Percentiles rank a stretch among this genome's conserved stretches.
Conservation (phyloP, 768 basidiomycete genomes). For the Galerina marginata region DNA sequence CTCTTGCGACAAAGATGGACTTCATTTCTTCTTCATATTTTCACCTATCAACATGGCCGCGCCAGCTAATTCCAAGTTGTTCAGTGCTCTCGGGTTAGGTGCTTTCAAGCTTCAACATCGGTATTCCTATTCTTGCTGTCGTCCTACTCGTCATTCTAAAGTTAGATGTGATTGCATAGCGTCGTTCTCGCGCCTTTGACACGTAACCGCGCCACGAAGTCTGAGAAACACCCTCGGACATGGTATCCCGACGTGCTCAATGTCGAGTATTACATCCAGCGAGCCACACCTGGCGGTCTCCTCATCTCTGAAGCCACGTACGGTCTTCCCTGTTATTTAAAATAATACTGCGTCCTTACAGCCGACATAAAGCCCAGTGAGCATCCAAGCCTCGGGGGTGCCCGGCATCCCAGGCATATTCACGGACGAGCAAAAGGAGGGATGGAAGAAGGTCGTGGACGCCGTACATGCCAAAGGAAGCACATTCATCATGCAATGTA, state of each 20-base stretch:
- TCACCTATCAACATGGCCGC: not conserved
- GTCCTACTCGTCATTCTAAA: not conserved
- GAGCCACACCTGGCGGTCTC: constrained; percentile 20
- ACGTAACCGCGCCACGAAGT: constrained; percentile 19
- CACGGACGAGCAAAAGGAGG: constrained; percentile 19
- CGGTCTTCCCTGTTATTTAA: not conserved
- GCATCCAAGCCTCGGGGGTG: constrained; percentile 20
- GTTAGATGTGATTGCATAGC: not conserved
- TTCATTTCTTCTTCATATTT: too few species aligned
- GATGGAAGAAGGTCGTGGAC: constrained; percentile 21
- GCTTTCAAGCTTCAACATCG: constrained; percentile 17
- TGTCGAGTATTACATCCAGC: constrained; percentile 17
- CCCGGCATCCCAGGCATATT: constrained; percentile 23
- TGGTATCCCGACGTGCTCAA: constrained; percentile 22
- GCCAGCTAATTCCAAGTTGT: constrained; percentile 13
- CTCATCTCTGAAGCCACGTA: constrained; percentile 23
- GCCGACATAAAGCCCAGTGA: constrained; percentile 9
- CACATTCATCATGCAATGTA: constrained; percentile 21
- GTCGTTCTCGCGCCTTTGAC: constrained; percentile 23
- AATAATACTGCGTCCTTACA: not conserved
- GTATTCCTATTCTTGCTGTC: not conserved
- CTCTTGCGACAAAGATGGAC: too few species aligned
- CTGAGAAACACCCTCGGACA: constrained; percentile 15
- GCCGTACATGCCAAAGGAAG: constrained; percentile 18
- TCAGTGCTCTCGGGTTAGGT: constrained; percentile 15